Percentiles rank a stretch among this genome's conserved stretches.
Conservation (phyloP, 441 rosid genomes). For the Melastoma candidum region DNA sequence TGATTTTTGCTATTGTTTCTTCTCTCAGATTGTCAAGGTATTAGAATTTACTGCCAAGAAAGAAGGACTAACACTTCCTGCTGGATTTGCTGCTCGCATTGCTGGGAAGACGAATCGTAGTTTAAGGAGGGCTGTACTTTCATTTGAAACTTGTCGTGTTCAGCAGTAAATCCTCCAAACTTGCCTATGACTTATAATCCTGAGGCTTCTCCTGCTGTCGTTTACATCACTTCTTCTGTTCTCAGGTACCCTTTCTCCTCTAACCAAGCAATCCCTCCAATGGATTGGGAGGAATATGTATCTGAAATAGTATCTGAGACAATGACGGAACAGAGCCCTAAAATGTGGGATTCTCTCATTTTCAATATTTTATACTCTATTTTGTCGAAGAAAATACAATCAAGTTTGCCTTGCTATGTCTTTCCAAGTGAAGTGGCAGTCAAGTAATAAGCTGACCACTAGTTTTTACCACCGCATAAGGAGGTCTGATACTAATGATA, state of each 20-base stretch:
- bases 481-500: too few relatives aligned
- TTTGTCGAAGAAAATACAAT: too few relatives aligned
- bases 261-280: slow-evolving; percentile 70
- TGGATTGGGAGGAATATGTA: slow-evolving; percentile 98
- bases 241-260: slow-evolving; percentile 66
- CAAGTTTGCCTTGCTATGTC: too few relatives aligned
- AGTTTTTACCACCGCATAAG: too few relatives aligned
- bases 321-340: slow-evolving; percentile 94
- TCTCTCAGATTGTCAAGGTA: slow-evolving; percentile 55
- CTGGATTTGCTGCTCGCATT: slow-evolving; percentile 69
- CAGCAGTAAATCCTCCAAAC: slow-evolving; percentile 58
- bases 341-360: slow-evolving; percentile 35
- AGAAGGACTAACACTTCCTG: slow-evolving; percentile 68
- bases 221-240: slow-evolving; percentile 4
- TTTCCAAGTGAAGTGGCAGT: too few relatives aligned
- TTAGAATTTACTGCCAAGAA: slow-evolving; percentile 79
- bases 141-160: slow-evolving; percentile 82
- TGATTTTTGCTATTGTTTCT: not conserved
- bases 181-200: not conserved
- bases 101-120: slow-evolving; percentile 83
- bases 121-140: slow-evolving; percentile 78
- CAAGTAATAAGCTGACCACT: too few relatives aligned
- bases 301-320: slow-evolving; percentile 76
- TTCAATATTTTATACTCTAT: not conserved
- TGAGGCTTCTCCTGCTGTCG: not conserved